Evolutionary conservation across 129 eudicot species (phyloP).

Genomic region (Flaveria robusta): DNA sequence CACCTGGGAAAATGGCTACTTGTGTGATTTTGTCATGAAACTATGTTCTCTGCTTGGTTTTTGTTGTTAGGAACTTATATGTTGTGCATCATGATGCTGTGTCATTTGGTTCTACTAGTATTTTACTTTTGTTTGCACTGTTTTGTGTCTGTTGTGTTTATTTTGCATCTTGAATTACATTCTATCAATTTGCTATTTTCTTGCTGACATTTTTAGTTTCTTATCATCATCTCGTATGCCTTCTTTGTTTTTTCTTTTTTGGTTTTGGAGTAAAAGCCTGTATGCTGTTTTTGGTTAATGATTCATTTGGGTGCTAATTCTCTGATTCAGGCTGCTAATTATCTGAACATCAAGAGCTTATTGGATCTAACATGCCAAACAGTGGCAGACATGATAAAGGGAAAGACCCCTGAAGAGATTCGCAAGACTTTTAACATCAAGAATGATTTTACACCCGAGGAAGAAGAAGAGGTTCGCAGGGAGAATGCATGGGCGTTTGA

Average conservation of each 20-base stretch:
- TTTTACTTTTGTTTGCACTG: not conserved
- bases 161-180: too few species aligned
- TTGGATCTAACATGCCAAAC: conserved; percentile 59
- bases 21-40: not conserved
- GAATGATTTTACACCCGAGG: conserved; percentile 45
- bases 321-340: conserved; percentile 47
- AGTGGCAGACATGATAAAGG: conserved; percentile 61
- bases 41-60: not conserved
- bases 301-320: not conserved
- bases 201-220: not conserved
- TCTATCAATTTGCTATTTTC: not conserved
- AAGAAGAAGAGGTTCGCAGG: conserved; percentile 46
- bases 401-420: conserved; percentile 56
- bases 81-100: not conserved
- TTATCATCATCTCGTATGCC: not conserved
- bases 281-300: not conserved
- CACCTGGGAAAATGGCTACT: not conserved
- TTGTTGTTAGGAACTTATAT: not conserved
- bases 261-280: not conserved
- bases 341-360: conserved; percentile 50
- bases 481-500: conserved; percentile 48
- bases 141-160: not conserved
- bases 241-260: not conserved
- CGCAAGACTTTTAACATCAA: conserved; percentile 53
- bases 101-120: too few species aligned